phyloP scores from a whole-genome alignment of 2,329 filamentous ascomycete species.

The Madurella mycetomatis region DNA sequence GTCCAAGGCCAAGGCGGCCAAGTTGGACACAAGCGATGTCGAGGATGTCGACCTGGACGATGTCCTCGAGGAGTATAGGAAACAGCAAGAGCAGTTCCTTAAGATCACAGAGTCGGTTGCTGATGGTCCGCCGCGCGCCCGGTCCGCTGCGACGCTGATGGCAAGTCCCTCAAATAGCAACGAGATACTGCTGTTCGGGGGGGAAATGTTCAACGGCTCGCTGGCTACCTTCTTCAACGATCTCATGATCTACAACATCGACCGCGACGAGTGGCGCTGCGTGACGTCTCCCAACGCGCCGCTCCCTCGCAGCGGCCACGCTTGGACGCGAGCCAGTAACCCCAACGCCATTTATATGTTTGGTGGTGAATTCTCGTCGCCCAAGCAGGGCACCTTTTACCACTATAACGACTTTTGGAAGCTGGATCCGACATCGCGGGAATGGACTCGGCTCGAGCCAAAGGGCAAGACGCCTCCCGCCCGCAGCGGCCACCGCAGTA shows the following conservation, averaged over 20 bases:
- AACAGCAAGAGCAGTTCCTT: conserved; percentile 87
- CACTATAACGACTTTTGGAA: conserved; percentile 99
- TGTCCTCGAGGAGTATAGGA: conserved; percentile 88
- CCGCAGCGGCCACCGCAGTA: conserved; percentile 76
- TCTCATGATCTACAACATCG: conserved; percentile 67
- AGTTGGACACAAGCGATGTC: conserved; percentile 75
- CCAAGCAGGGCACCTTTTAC: conserved; percentile 97
- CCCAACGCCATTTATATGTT: conserved; percentile 83
- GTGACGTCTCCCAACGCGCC: conserved; percentile 90
- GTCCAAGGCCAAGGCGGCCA: conserved; percentile 64
- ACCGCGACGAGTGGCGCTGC: conserved; percentile 83
- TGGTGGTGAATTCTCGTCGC: conserved; percentile 92
- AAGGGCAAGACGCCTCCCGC: conserved; percentile 76
- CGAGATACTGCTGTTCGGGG: conserved; percentile 86
- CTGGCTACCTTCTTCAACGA: conserved; percentile 70
- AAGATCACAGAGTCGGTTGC: conserved; percentile 81
- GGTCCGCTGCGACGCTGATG: conserved; percentile 76
- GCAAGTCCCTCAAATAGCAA: conserved; percentile 82
- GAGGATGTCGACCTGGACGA: conserved; percentile 92
- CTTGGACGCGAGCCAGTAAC: conserved; percentile 88
- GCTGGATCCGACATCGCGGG: conserved; percentile 74
- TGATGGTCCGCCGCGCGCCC: conserved; percentile 67
- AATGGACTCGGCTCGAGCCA: conserved; percentile 86
- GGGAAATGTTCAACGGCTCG: conserved; percentile 92
- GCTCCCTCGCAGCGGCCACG: conserved; percentile 85